Percentiles rank a stretch among this genome's conserved stretches.
Evolutionary conservation across 2,329 filamentous ascomycete genomes (phyloP).

Genomic region (Fusarium poae): DNA sequence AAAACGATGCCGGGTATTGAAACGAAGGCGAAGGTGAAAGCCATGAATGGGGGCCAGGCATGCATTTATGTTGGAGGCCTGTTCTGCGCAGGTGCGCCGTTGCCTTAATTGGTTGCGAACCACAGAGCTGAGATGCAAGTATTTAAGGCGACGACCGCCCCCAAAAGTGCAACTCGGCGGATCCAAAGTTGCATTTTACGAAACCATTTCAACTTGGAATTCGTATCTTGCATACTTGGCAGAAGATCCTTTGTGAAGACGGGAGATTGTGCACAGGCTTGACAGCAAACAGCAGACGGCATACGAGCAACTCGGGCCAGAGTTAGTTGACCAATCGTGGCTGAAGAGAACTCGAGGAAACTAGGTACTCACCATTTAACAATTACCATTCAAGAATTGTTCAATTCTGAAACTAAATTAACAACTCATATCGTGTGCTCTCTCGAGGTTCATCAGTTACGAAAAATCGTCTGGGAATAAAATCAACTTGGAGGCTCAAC

Average conservation of each 20-base stretch:
- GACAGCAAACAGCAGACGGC: not conserved
- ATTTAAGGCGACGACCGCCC: conserved; percentile 21
- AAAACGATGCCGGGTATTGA: conserved; percentile 12
- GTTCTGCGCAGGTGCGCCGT: conserved; percentile 19
- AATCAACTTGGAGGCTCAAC: conserved; percentile 22
- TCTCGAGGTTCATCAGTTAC: not conserved
- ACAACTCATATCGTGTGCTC: too few species aligned
- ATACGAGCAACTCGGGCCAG: not conserved
- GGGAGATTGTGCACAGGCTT: not conserved
- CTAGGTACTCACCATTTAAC: not conserved
- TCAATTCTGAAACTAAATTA: not conserved
- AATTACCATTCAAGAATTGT: not conserved
- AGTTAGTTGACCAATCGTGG: conserved; percentile 8
- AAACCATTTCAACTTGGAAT: not conserved
- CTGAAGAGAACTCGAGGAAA: not conserved
- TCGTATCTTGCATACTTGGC: conserved; percentile 9
- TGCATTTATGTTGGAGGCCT: conserved; percentile 25
- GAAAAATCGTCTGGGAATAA: conserved; percentile 1
- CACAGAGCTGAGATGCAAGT: conserved; percentile 12
- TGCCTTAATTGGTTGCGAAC: conserved; percentile 29
- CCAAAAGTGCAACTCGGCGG: conserved; percentile 24
- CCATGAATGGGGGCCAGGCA: conserved; percentile 5
- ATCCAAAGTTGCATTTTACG: conserved; percentile 9
- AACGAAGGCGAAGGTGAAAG: conserved; percentile 12
- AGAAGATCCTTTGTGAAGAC: not conserved